Evolutionary conservation across 805 yeast species (phyloP).

Genomic region (Suhomyces prunicola): DNA sequence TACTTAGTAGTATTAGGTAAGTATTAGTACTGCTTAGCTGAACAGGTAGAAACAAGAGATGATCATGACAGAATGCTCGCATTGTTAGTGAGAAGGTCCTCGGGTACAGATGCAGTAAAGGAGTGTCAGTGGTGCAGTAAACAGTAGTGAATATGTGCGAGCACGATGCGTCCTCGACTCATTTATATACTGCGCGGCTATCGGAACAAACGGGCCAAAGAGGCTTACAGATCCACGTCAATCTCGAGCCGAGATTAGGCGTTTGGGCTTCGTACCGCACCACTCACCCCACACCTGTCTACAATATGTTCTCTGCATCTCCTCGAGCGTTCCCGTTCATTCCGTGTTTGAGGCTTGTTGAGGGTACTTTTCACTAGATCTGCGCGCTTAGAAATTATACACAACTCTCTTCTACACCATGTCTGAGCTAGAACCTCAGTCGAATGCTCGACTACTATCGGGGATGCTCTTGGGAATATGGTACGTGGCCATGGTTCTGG

Average conservation of each 20-base stretch:
- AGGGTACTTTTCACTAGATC: not conserved
- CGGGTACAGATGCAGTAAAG: not conserved
- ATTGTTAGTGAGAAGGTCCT: not conserved
- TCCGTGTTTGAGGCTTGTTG: not conserved
- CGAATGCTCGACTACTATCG: slow-evolving; percentile 7
- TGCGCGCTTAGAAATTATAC: not conserved
- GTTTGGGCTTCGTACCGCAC: not conserved
- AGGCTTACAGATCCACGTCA: not conserved
- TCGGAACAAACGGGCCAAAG: not conserved
- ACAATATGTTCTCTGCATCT: not conserved
- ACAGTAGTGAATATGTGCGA: not conserved
- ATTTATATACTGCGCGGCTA: not conserved
- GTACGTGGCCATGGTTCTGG: slow-evolving; percentile 36
- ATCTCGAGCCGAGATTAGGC: not conserved
- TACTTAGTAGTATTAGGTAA: not conserved
- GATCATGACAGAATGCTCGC: not conserved
- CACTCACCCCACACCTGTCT: not conserved
- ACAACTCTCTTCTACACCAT: not conserved
- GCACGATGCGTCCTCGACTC: not conserved
- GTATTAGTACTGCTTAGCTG: not conserved
- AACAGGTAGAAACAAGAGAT: not conserved
- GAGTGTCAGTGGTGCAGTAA: not conserved
- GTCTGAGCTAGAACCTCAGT: not conserved
- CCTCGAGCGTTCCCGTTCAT: not conserved
- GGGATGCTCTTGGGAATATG: slow-evolving; percentile 26